Base-by-base conservation (phyloP, 345 rosid genomes). In the Lepidium africanum region DNA sequence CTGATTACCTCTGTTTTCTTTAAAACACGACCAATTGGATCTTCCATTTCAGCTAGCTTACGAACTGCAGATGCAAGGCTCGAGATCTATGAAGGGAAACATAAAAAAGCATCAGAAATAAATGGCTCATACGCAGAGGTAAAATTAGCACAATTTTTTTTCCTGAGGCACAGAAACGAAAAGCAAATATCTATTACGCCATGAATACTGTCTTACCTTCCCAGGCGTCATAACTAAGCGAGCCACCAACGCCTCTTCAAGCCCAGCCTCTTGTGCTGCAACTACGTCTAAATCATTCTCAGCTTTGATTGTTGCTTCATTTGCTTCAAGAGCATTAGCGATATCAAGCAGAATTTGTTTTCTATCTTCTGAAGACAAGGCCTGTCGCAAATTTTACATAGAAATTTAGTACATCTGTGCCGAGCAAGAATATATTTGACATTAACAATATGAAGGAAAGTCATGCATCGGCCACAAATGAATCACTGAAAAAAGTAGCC, bases 11-110 rank as follows among this genome's bases (percentile, higher is more conserved):
- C 81, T 7, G 92, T 89, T 86, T 79, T 89, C 84, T 95, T 89
- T 76, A 87, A 72, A 72, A 91, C 81, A 65, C 62, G 80, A 45
- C 99, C 96, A 41, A 89, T 85, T 59, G 99, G 96, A 72, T 95
- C 99, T 74, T 89, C 90, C 99, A 95, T 89, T 70, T 89, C 82
- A 6, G 96, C 97, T 75, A 95, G 93, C 70, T 81, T 71, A 47
- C 96, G 97, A 65, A 95, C 81, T 16, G 93, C 83, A 62, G 78
- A 71, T 37, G 94, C 84, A 75, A 95, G 97, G 77, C 83, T 84
- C 10, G 76, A 80, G 69, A 91, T 87, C 99, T 94, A 85, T 23
- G 57, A 62, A 55, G 46, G 12, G 59, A 36, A 63, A 66, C 21
- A 66, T 2, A 64, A 25, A 2, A 27, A 64, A 57, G 11, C 72